Evolutionary conservation across 1,284 basidiomycete species (phyloP).

Genomic region (Melampsora medusae): DNA sequence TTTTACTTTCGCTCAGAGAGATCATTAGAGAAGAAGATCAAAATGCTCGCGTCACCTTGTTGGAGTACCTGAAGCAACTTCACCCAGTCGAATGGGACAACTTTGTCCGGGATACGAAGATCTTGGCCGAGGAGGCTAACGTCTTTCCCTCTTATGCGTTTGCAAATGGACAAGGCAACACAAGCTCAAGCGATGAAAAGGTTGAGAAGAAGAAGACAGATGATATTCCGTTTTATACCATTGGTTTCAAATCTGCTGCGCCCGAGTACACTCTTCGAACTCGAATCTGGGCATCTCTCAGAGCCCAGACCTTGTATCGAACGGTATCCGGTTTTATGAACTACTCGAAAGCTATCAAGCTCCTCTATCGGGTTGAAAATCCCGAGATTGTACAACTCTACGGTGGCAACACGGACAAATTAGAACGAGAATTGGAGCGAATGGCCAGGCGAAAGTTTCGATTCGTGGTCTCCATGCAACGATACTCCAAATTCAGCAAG

Average conservation of each 20-base stretch:
- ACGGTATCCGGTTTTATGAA: constrained; percentile 99
- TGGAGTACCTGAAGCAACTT: constrained; percentile 96
- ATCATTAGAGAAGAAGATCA: constrained; percentile 96
- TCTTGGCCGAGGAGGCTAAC: constrained; percentile 90
- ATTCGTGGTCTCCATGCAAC: constrained; percentile 98
- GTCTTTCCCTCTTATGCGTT: constrained; percentile 68
- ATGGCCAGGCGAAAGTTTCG: constrained; percentile 99
- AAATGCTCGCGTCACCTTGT: constrained; percentile 85
- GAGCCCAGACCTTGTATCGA: constrained; percentile 96
- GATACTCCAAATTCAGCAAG: constrained; percentile 99
- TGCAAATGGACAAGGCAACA: constrained; percentile 46
- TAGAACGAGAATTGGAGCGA: constrained; percentile 93
- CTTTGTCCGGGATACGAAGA: constrained; percentile 99
- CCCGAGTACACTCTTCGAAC: constrained; percentile 98
- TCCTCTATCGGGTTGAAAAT: constrained; percentile 99
- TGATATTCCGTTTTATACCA: constrained; percentile 96
- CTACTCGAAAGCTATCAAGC: constrained; percentile 98
- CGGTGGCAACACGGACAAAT: constrained; percentile 93
- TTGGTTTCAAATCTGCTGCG: constrained; percentile 97
- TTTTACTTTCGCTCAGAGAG: constrained; percentile 83
- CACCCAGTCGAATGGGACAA: constrained; percentile 99
- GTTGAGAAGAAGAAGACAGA: constrained; percentile 73
- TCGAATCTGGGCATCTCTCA: constrained; percentile 96
- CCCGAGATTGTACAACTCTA: constrained; percentile 96
- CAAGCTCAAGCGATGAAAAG: constrained; percentile 69